These are phyloP conservation scores for Leptosphaerulina australis DNA, from an alignment of 2,329 filamentous ascomycete genomes.

Conservation along the genomic window DNA sequence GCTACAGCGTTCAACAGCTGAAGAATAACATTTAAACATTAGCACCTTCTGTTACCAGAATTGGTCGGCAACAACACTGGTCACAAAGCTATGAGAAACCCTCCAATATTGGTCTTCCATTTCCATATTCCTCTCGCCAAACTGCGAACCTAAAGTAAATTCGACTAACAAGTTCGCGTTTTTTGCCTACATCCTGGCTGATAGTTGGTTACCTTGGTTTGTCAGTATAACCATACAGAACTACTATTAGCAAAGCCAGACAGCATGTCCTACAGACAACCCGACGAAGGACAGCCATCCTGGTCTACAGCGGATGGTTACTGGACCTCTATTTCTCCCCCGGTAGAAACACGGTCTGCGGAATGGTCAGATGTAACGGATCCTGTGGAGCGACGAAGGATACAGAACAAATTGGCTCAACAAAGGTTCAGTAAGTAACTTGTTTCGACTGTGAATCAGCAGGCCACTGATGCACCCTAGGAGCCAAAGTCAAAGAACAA, in stretches of 20 bases:
- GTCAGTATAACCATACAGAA: not conserved
- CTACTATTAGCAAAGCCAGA: not conserved
- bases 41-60: not conserved
- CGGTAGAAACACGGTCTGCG: conserved; percentile 48
- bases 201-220: not conserved
- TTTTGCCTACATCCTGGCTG: not conserved
- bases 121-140: conserved; percentile 4
- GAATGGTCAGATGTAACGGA: conserved; percentile 75
- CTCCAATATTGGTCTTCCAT: not conserved
- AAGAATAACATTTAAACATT: not conserved
- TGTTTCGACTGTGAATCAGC: too few species aligned
- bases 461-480: conserved; percentile 49
- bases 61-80: not conserved
- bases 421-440: conserved; percentile 71
- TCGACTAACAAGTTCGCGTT: conserved; percentile 4
- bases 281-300: conserved; percentile 23
- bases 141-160: conserved; percentile 27
- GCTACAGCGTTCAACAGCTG: not conserved
- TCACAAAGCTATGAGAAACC: conserved; percentile 10
- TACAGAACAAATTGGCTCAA: conserved; percentile 78
- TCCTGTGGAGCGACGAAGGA: conserved; percentile 72
- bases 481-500: conserved; percentile 71
- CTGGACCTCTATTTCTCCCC: conserved; percentile 24
- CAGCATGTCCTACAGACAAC: conserved; percentile 34
- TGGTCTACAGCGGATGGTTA: conserved; percentile 23